These are phyloP conservation scores for Chytriomyces confervae DNA, from an alignment of 192 early-diverging fungal genomes.

Conservation along the genomic window DNA sequence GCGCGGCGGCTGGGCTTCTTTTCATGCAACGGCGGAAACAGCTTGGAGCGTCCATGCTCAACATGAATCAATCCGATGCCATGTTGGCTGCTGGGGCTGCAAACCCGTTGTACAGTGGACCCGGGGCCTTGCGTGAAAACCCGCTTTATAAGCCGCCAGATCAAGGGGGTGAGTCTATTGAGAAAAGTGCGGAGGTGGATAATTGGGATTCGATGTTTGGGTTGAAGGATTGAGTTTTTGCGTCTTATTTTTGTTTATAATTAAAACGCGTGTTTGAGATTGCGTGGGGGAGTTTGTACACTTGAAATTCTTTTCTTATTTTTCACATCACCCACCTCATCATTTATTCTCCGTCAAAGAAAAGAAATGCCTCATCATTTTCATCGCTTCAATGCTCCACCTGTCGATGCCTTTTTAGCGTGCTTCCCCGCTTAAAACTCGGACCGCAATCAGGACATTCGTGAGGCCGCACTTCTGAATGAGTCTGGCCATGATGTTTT, in stretches of 20 bases:
- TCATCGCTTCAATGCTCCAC: not conserved
- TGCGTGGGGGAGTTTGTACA: no score
- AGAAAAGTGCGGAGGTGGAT: not conserved
- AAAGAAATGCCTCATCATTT: no score
- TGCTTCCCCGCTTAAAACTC: not conserved
- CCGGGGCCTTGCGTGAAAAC: not conserved
- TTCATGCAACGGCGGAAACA: not conserved
- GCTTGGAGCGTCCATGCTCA: not conserved
- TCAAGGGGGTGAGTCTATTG: not conserved
- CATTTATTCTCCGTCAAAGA: no score
- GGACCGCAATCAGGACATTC: not conserved
- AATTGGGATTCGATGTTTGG: no score
- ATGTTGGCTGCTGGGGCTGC: conserved; percentile 1
- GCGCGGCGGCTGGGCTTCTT: not conserved
- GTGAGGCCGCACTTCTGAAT: not conserved
- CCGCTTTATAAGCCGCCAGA: not conserved
- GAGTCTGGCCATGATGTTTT: conserved; percentile 14
- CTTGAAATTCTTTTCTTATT: no score
- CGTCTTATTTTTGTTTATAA: no score
- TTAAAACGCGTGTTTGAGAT: no score
- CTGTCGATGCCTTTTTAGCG: not conserved
- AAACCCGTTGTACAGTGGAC: conserved; percentile 3
- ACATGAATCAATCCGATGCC: not conserved
- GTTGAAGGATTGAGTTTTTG: no score
- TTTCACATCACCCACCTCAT: no score